Percentiles rank a stretch among this genome's conserved stretches.
These are phyloP conservation scores for Diaporthe vexans DNA, from an alignment of 2,329 filamentous ascomycete genomes.

Conservation along the genomic window DNA sequence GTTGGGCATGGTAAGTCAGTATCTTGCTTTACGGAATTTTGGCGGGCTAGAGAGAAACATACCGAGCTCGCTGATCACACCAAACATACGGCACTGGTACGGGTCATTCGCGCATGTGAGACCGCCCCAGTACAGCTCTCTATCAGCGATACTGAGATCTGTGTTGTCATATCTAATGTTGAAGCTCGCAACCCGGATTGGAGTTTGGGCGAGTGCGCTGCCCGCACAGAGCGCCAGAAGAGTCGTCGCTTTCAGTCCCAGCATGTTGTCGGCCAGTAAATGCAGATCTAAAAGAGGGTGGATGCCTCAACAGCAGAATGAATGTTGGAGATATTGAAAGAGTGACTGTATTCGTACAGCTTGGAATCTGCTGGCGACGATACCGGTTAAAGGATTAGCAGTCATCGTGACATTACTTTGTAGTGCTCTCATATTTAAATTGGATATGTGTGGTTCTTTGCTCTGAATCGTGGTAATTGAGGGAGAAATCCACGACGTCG, in stretches of 20 bases:
- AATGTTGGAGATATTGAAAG: background rate
- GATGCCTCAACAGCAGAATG: background rate
- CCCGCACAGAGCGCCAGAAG: background rate
- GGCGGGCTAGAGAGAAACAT: background rate
- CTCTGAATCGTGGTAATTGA: background rate
- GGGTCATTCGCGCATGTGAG: background rate
- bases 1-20: background rate
- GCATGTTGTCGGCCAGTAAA: background rate
- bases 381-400: background rate
- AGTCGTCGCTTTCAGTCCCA: background rate
- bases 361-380: background rate
- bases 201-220: background rate
- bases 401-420: background rate
- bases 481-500: background rate
- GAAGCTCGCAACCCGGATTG: conserved; percentile 4
- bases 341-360: background rate
- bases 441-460: background rate
- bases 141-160: background rate
- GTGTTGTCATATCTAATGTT: background rate
- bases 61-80: background rate
- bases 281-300: background rate
- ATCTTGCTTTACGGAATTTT: background rate
- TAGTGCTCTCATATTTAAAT: background rate
- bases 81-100: background rate
- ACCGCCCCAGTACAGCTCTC: background rate